Base-by-base conservation (phyloP, 164 flowering plant species). In the Aristolochia contorta region DNA sequence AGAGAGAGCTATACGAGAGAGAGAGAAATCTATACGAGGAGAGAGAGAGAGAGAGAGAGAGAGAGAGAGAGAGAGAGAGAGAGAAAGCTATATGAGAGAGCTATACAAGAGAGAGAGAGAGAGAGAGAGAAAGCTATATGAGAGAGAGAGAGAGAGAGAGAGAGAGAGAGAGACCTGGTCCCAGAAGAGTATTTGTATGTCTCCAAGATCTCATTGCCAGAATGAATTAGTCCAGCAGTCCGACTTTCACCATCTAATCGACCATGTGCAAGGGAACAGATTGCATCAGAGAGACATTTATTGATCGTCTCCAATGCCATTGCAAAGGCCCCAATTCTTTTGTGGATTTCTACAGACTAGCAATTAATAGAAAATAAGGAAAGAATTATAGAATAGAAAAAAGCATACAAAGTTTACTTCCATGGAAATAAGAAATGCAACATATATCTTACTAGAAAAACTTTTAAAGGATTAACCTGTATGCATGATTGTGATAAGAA, bases 201-300 rank as follows among this genome's bases (percentile, higher is more conserved):
- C 63, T 93, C 96, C 70, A 88, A 58, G 54, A 90, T 85, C 69
- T 85, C 97, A 67, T 86, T 88, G 61, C 89, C 97, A 51, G 96
- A 81, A 63, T 90, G 87, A 68, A 88, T 77, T 32, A 92, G 82
- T 60, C 91, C 87, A 61, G 95, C 78, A 59, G 92, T 86, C 65
- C 79, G 79, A 74, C 92, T 90, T 57, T 93, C 96, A 62, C 97
- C 97, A 74, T 93, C 99, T 75, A 79, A 69, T 74, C 85, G 84
- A 66, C 99, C 96, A 59, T 88, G 96, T 62, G 84, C 72, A 15
- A 90, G 74, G 12, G 97, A 79, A 79, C 85, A 86, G 59, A 93
- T 81, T 45, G 97, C 96, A 69, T 90, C 97, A 22, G 96, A 85
- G 15, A 93, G 83, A 72, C 95, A 88, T 80, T 79, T 93, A 65